Evolutionary conservation across 2,329 filamentous ascomycete species (phyloP).

Genomic region (Penicillium verrucosum): DNA sequence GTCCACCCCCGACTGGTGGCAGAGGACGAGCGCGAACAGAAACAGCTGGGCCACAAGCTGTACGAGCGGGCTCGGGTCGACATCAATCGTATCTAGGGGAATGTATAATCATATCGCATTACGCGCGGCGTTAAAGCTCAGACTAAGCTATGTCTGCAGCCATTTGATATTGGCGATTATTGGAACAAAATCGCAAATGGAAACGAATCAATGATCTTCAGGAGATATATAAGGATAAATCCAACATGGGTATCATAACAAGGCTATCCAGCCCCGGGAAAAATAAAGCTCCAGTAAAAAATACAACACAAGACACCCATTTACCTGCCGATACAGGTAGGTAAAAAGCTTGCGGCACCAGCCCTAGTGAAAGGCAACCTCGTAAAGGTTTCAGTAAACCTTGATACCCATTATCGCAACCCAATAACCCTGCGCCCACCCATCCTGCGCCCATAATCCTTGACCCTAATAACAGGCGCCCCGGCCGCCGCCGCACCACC

Average conservation of each 20-base stretch:
- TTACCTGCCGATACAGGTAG: neutral
- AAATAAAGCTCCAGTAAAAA: constrained; percentile 14
- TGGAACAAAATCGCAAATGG: neutral
- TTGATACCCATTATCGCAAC: constrained; percentile 17
- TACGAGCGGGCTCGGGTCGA: constrained; percentile 84
- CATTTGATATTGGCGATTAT: neutral
- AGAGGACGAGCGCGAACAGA: constrained; percentile 56
- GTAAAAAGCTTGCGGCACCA: neutral
- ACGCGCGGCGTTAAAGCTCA: constrained; percentile 21
- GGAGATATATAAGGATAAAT: constrained; percentile 4
- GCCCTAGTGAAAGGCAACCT: no score
- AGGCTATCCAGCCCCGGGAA: neutral
- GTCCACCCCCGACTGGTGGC: constrained; percentile 63
- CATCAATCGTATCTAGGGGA: constrained; percentile 67
- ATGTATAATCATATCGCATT: constrained; percentile 27
- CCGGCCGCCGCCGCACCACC: constrained; percentile 17
- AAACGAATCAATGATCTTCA: constrained; percentile 11
- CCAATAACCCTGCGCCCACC: constrained; percentile 38
- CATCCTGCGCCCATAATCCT: constrained; percentile 35
- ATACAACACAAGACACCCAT: neutral
- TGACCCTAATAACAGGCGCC: constrained; percentile 24
- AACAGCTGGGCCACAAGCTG: constrained; percentile 68
- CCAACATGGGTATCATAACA: constrained; percentile 7
- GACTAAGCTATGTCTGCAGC: neutral
- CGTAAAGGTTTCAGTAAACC: neutral